These are phyloP conservation scores for Domatiomyces globalis DNA, from an alignment of 2,329 filamentous ascomycete species.

Conservation along the genomic window DNA sequence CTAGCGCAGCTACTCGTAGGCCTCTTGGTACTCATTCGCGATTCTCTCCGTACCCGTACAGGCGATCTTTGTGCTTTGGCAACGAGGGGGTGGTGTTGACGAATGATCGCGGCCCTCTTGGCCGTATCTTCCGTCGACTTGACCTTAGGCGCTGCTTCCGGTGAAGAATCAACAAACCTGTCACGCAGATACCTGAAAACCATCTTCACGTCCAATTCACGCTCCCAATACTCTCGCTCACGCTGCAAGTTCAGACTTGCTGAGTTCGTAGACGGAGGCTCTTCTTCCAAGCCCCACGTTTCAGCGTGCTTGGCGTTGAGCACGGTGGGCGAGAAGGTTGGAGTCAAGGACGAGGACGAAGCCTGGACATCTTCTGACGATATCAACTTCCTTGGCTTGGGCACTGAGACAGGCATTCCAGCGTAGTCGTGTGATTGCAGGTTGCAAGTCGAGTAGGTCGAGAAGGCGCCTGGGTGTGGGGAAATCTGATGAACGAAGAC, in stretches of 20 bases:
- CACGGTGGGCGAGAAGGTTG: constrained; percentile 38
- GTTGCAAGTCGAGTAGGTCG: constrained; percentile 48
- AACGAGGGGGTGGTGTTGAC: constrained; percentile 79
- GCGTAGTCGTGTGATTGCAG: constrained; percentile 54
- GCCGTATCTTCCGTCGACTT: constrained; percentile 46
- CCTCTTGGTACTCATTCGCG: constrained; percentile 34
- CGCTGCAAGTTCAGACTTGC: constrained; percentile 31
- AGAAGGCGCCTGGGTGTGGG: constrained; percentile 78
- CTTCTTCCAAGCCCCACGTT: constrained; percentile 54
- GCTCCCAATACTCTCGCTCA: constrained; percentile 76
- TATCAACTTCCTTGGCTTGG: constrained; percentile 19
- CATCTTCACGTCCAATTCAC: constrained; percentile 76
- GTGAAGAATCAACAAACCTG: constrained; percentile 43
- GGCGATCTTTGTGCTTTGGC: constrained; percentile 43
- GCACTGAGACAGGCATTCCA: constrained; percentile 47
- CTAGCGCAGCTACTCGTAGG: constrained; percentile 63
- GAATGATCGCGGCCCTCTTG: constrained; percentile 67
- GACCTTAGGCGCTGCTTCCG: constrained; percentile 30
- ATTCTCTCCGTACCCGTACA: constrained; percentile 16
- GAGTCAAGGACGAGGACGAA: constrained; percentile 15
- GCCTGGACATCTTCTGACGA: constrained; percentile 19
- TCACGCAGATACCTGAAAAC: constrained; percentile 77
- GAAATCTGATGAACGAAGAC: constrained; percentile 69
- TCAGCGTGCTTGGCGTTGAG: constrained; percentile 38
- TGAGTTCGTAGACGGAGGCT: constrained; percentile 32